These are phyloP conservation scores for Carpinus fangiana DNA, from an alignment of 306 rosid genomes.

Conservation along the genomic window DNA sequence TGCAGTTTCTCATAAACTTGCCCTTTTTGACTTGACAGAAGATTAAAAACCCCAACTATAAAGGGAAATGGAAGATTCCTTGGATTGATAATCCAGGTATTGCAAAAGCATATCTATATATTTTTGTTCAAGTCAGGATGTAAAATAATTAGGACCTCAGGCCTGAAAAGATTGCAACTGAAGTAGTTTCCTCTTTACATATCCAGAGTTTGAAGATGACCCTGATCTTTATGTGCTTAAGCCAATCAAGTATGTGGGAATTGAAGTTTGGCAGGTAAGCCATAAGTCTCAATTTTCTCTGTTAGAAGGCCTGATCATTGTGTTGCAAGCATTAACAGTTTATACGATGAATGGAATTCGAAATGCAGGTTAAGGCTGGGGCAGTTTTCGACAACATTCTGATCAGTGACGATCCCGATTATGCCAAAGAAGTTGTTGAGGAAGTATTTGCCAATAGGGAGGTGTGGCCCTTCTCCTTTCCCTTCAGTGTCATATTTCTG, in stretches of 20 bases:
- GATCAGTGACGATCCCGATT: slow-evolving; percentile 60
- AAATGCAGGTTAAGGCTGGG: slow-evolving; percentile 55
- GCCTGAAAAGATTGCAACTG: neutral
- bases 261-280: slow-evolving; percentile 70
- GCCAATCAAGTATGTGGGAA: slow-evolving; percentile 56
- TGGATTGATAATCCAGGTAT: slow-evolving; percentile 62
- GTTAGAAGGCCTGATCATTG: neutral
- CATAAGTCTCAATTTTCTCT: slow-evolving; percentile 14
- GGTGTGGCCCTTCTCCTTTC: slow-evolving; percentile 34
- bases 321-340: slow-evolving; percentile 19
- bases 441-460: slow-evolving; percentile 53
- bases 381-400: slow-evolving; percentile 56
- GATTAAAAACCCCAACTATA: slow-evolving; percentile 58
- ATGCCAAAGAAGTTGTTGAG: slow-evolving; percentile 56
- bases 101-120: slow-evolving; percentile 7
- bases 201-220: slow-evolving; percentile 58
- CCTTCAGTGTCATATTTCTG: slow-evolving; percentile 20
- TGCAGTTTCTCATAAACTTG: slow-evolving; percentile 26
- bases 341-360: slow-evolving; percentile 13
- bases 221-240: slow-evolving; percentile 65
- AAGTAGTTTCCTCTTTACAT: slow-evolving; percentile 13
- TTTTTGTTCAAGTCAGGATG: slow-evolving; percentile 17
- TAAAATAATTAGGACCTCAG: neutral
- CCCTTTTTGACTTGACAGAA: slow-evolving; percentile 30
- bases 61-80: slow-evolving; percentile 65